Evolutionary conservation across 768 basidiomycete genomes (phyloP), one percentile per base, ranked within the genome.

Genomic region (Pleurotus eryngii): DNA sequence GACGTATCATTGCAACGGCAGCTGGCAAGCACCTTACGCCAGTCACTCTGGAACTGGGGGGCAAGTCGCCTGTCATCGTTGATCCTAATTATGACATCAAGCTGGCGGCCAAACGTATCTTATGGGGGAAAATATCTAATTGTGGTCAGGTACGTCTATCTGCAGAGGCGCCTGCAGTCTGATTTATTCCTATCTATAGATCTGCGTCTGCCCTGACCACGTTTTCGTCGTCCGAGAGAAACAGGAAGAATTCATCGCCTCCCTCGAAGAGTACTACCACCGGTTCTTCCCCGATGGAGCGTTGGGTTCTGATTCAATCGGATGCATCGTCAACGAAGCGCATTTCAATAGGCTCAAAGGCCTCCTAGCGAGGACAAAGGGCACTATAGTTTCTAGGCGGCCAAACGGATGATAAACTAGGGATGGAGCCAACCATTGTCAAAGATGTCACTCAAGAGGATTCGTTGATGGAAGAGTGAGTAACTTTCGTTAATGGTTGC

Each of bases 51-150:
- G 84, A 85, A 58, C 72, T 85, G 1, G 81, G 83, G 4, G 78
- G 81, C 40, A 82, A 83, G 59, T 79, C 76, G 0, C 78, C 78
- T 4, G 75, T 76, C 8, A 71, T 79, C 50, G 64, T 80, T 24
- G 76, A 78, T 54, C 8, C 37, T 43, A 30, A 38, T 46, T 68
- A 49, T 42, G 72, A 83, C 63, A 60, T 84, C 60, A 69, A 76
- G 4, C 58, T 85, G 30, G 79, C 83, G 0, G 89, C 87, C 3
- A 82, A 80, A 63, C 79, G 89, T 6, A 77, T 88, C 35, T 68
- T 89, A 24, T 87, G 81, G 79, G 88, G 84, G 1, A 90, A 90
- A 68, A 72, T 72, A 7, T 74, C 70, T 57, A 90, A 90, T 60
- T 75, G 81, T 1, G 89, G 89, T 7, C 88, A 89, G 76, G 82